Base-by-base conservation (phyloP, 495 filamentous ascomycete genomes). In the Neurospora sp. region DNA sequence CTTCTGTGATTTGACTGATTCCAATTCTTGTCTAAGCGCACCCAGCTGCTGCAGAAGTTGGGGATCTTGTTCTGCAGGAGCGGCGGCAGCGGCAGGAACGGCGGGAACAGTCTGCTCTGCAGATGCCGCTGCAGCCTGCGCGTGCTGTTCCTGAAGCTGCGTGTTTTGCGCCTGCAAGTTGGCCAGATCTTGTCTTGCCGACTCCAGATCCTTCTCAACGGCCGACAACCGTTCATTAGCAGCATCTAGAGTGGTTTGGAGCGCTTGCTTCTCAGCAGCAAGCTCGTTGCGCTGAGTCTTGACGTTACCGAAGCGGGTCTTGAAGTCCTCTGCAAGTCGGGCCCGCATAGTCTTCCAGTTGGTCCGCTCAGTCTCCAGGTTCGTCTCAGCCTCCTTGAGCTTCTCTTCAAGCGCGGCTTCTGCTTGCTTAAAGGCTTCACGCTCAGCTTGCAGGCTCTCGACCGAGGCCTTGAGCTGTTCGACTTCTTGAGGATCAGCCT, bases 401-500 rank as follows among this genome's bases (percentile, higher is more conserved):
- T 88, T 84, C 65, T 88, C 82, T 77, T 90, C 87, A 3, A 97
- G 84, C 1, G 86, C 79, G 39, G 86, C 80, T 44, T 89, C 89
- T 27, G 87, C 85, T 68, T 87, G 80, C 48, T 88, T 81, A 37
- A 92, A 84, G 39, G 90, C 82, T 77, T 94, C 91, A 2, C 91
- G 89, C 78, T 98, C 94, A 14, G 83, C 84, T 78, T 93, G 85
- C 18, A 97, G 82, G 6, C 80, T 82, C 31, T 87, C 81, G 39
- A 89, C 82, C 2, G 81, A 83, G 75, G 90, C 88, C 80, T 94
- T 97, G 71, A 98, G 84, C 73, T 88, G 88, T 77, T 98, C 94
- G 72, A 97, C 87, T 76, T 97, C 94, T 1, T 92, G 92, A 18
- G 95, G 96, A 78, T 99, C 96, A 37, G 96, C 90, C 69, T 96